A percentile compares a stretch with the other conserved stretches of the same genome.
Evolutionary conservation across 768 basidiomycete genomes (phyloP).

Genomic region (Podaxis sp.): DNA sequence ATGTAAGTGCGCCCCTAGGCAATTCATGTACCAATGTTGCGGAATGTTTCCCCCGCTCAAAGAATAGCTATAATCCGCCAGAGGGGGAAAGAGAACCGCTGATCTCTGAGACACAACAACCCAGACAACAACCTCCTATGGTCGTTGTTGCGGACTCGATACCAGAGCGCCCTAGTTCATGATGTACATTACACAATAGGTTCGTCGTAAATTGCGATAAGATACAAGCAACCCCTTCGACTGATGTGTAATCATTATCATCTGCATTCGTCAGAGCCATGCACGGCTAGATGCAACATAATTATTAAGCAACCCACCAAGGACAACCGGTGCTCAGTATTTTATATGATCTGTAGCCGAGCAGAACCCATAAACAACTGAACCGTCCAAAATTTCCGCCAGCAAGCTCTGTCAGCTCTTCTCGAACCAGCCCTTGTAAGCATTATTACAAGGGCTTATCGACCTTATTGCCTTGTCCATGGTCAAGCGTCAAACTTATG

Average conservation of each 20-base stretch:
- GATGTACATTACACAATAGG: neutral
- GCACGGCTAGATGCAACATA: no score
- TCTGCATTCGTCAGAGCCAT: no score
- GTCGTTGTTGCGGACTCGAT: neutral
- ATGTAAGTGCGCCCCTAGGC: constrained; percentile 18
- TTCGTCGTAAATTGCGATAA: neutral
- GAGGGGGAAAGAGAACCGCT: constrained; percentile 26
- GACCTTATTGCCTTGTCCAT: no score
- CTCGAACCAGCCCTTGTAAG: no score
- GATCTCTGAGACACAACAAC: constrained; percentile 18
- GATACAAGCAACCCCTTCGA: neutral
- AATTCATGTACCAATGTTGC: constrained; percentile 31
- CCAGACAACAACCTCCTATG: constrained; percentile 14
- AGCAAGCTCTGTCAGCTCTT: no score
- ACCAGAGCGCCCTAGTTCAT: constrained; percentile 5
- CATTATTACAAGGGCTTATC: no score
- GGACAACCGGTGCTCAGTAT: no score
- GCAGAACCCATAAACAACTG: no score
- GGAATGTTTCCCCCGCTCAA: constrained; percentile 20
- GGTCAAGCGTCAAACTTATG: no score
- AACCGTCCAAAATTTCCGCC: no score
- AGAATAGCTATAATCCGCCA: neutral
- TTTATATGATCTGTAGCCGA: no score
- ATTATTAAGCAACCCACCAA: no score
- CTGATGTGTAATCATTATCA: neutral